phyloP scores from a whole-genome alignment of 129 eudicot species.

The Gnaphalium uliginosum region DNA sequence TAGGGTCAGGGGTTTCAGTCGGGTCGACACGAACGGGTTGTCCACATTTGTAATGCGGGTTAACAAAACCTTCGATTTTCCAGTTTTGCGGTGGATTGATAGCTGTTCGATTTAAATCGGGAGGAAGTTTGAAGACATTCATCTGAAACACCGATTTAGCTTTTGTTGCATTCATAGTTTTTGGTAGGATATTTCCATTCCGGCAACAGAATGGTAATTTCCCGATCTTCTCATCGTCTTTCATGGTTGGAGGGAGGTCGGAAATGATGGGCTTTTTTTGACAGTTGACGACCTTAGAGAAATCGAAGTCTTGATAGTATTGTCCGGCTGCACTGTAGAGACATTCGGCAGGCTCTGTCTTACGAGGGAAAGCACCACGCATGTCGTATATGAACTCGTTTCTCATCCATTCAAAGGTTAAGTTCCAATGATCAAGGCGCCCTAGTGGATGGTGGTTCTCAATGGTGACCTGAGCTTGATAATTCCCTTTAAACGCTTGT shows the following conservation, averaged over 20 bases:
- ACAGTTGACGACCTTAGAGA: conserved; percentile 63
- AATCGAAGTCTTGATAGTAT: conserved; percentile 73
- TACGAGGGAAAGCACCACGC: conserved; percentile 79
- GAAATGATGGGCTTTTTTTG: conserved; percentile 60
- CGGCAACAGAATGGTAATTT: conserved; percentile 77
- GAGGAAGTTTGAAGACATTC: conserved; percentile 79
- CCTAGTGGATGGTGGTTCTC: conserved; percentile 87
- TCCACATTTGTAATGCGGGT: conserved; percentile 72
- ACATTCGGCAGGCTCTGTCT: conserved; percentile 67
- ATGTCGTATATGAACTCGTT: conserved; percentile 80
- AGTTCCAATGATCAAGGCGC: conserved; percentile 91
- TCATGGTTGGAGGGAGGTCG: conserved; percentile 63
- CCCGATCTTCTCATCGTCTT: conserved; percentile 68
- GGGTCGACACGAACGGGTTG: conserved; percentile 65
- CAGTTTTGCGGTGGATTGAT: conserved; percentile 84
- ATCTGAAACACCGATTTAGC: conserved; percentile 65
- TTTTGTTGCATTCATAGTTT: conserved; percentile 60
- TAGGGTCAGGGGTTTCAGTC: conserved; percentile 71
- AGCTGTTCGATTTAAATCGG: conserved; percentile 77
- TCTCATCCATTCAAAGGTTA: conserved; percentile 97
- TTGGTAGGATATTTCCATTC: conserved; percentile 65
- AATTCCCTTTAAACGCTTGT: conserved; percentile 51
- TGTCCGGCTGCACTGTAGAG: conserved; percentile 70
- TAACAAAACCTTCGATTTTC: conserved; percentile 61
- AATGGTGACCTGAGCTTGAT: conserved; percentile 80